A percentile compares a stretch with the other conserved stretches of the same genome.
Evolutionary conservation across 805 yeast species (phyloP).

Genomic region (Scheffersomyces coipomensis): DNA sequence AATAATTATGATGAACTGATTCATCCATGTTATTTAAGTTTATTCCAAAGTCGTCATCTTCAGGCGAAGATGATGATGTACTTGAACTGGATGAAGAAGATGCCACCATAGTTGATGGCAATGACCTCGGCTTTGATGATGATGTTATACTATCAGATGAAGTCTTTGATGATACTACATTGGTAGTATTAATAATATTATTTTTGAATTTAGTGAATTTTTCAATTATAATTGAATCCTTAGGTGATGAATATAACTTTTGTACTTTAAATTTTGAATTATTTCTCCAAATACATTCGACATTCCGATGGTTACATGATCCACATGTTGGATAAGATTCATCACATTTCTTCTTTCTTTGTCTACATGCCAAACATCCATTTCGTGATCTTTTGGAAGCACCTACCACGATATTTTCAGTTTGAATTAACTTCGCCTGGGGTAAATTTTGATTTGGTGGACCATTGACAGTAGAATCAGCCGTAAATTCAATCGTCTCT

Average conservation of each 20-base stretch:
- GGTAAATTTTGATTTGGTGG: not conserved
- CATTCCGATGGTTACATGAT: constrained; percentile 11
- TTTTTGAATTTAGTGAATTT: not conserved
- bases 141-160: not conserved
- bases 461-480: not conserved
- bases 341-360: constrained; percentile 20
- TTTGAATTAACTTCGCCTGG: not conserved
- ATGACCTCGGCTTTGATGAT: not conserved
- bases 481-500: not conserved
- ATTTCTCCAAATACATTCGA: constrained; percentile 13
- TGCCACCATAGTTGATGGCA: not conserved
- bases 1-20: not conserved
- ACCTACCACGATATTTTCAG: constrained; percentile 1
- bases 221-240: not conserved
- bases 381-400: constrained; percentile 7
- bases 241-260: not conserved
- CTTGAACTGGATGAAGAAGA: not conserved
- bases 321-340: constrained; percentile 20
- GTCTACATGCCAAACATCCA: constrained; percentile 15
- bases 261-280: constrained; percentile 3
- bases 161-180: not conserved
- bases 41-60: not conserved
- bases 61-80: not conserved
- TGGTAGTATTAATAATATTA: not conserved
- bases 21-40: not conserved